Conservation (phyloP, 2,329 filamentous ascomycete genomes). For the Neonectria punicea region DNA sequence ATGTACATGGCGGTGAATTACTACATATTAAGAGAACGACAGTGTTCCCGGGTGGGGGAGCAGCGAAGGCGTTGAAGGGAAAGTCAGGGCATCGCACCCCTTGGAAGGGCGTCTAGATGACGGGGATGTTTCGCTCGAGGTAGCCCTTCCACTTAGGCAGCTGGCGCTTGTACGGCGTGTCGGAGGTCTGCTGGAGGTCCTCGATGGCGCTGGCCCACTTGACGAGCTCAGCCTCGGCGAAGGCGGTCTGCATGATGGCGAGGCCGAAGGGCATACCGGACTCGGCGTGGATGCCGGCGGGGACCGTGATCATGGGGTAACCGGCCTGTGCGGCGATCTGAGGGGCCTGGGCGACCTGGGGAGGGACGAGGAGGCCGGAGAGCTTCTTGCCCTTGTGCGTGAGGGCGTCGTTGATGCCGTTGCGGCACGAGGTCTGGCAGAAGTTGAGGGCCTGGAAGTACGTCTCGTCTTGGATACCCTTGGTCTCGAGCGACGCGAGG, state of each 20-base stretch:
- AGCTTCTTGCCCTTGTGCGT: conserved; percentile 57
- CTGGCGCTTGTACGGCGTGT: conserved; percentile 58
- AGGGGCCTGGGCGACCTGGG: conserved; percentile 73
- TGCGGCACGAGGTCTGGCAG: conserved; percentile 66
- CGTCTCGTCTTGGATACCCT: conserved; percentile 70
- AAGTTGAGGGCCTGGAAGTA: conserved; percentile 76
- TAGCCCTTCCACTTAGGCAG: conserved; percentile 65
- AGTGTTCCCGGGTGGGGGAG: neutral
- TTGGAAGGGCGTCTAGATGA: conserved; percentile 39
- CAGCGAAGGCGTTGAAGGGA: neutral
- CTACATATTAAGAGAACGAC: conserved; percentile 5
- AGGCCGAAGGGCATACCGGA: conserved; percentile 71
- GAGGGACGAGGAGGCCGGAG: conserved; percentile 73
- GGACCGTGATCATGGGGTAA: conserved; percentile 78
- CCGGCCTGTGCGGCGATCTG: conserved; percentile 80
- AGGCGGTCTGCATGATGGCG: conserved; percentile 69
- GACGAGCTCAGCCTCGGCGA: conserved; percentile 66
- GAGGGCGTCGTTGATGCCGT: conserved; percentile 77
- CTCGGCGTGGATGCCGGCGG: conserved; percentile 65
- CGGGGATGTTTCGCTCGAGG: conserved; percentile 56
- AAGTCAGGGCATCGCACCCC: neutral
- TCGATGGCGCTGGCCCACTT: conserved; percentile 73
- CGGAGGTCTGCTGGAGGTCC: conserved; percentile 59
- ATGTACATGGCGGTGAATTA: conserved; percentile 17
- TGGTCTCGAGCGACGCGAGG: conserved; percentile 68